These are phyloP conservation scores for Globisporangium heterothallicum DNA, from an alignment of 352 stramenopile species.

Conservation along the genomic window DNA sequence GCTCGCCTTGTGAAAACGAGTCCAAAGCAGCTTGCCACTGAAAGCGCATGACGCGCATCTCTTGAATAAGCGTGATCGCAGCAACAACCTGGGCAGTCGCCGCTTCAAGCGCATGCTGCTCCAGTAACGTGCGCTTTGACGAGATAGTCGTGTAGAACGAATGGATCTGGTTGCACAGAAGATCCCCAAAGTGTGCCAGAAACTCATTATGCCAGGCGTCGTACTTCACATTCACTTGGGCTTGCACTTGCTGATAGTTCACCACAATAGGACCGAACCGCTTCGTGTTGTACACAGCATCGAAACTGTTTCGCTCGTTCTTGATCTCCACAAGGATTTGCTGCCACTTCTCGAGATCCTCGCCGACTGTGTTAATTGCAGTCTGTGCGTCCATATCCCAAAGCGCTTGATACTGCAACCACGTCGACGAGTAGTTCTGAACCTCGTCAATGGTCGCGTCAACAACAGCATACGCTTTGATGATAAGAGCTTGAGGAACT, in stretches of 20 bases:
- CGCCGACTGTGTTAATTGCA: conserved; percentile 89
- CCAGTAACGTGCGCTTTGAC: conserved; percentile 84
- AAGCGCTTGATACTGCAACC: conserved; percentile 98
- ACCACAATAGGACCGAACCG: conserved; percentile 87
- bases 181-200: conserved; percentile 91
- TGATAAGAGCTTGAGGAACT: conserved; percentile 55
- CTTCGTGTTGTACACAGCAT: conserved; percentile 88
- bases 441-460: conserved; percentile 80
- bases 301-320: conserved; percentile 92
- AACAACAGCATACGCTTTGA: conserved; percentile 73
- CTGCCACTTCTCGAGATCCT: conserved; percentile 96
- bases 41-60: conserved; percentile 71
- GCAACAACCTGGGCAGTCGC: conserved; percentile 95
- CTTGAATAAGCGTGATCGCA: conserved; percentile 86
- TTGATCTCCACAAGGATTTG: conserved; percentile 96
- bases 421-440: conserved; percentile 92
- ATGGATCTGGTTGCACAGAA: conserved; percentile 93
- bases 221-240: conserved; percentile 97
- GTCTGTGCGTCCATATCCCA: conserved; percentile 98
- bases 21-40: conserved; percentile 79
- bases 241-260: conserved; percentile 91
- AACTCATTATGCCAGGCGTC: conserved; percentile 99
- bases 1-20: conserved; percentile 92
- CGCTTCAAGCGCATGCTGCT: conserved; percentile 94
- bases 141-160: conserved; percentile 85